Base-by-base conservation (phyloP, 768 basidiomycete genomes). In the Amanita molliuscula region DNA sequence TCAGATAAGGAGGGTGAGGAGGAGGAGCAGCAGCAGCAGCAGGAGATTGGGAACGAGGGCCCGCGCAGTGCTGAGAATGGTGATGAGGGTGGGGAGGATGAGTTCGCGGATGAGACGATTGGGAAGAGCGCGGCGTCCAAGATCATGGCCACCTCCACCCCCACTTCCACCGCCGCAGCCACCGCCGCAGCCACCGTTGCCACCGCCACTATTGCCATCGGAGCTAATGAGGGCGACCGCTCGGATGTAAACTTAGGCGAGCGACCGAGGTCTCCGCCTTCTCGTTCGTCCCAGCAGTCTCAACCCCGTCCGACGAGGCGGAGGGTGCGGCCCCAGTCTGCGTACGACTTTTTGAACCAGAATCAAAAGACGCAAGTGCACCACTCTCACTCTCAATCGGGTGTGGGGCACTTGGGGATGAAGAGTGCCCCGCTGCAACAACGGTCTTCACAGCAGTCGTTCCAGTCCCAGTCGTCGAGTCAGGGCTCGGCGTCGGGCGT, bases 91-190 rank as follows among this genome's bases (percentile, higher is more conserved):
- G 67, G 66, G 0, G 67, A 69, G 5, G 66, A 70, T 33, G 69
- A 64, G 5, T 73, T 72, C 50, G 69, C 66, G 48, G 79, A 76
- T 9, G 79, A 82, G 52, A 82, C 82, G 4, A 79, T 86, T 21
- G 83, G 82, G 1, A 84, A 74, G 61, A 72, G 65, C 25, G 64
- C 73, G 6, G 66, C 66, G 5, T 61, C 62, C n/a, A 67, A 61
- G 58, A 28, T 55, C 69, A 41, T 53, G 42, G 49, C 21, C 53
- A 44, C 42, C 54, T 50, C 33, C 18, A 5, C 15, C 31, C 31
- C 25, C 13, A 46, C 18, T 23, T 16, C 20, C 21, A 41, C 44
- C 40, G 15, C 9, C 41, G 23, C 29, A 45, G 26, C 47, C 51
- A 15, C 7, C 2, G 20, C 13, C 16, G 9, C 37, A 3, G 16